phyloP scores from a whole-genome alignment of 805 yeast genomes.

The Metschnikowia matae region DNA sequence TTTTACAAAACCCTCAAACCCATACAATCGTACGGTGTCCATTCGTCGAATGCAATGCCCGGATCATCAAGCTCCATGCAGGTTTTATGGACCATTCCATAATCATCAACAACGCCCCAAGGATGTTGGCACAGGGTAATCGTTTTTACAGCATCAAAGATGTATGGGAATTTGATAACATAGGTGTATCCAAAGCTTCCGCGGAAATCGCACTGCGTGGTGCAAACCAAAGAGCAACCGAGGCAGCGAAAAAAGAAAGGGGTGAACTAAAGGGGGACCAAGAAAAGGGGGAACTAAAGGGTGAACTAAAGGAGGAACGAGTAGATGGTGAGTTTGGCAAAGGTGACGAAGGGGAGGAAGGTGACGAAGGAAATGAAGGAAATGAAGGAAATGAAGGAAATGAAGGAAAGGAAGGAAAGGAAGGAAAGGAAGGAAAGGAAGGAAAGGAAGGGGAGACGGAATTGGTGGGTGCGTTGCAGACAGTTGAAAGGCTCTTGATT shows the following conservation, averaged over 20 bases:
- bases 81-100: constrained; percentile 6
- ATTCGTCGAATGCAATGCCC: constrained; percentile 22
- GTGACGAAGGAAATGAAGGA: constrained; percentile 12
- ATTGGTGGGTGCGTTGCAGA: constrained; percentile 17
- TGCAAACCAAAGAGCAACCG: no score
- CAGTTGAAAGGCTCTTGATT: constrained; percentile 50
- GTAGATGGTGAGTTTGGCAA: no score
- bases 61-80: constrained; percentile 21
- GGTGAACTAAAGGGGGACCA: no score
- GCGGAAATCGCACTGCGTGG: constrained; percentile 14
- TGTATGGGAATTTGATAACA: constrained; percentile 77
- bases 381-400: no score
- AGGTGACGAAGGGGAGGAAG: no score
- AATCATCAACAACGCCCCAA: constrained; percentile 25
- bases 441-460: constrained; percentile 19
- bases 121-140: constrained; percentile 20
- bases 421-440: no score
- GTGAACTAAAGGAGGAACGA: background rate
- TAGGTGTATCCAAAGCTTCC: constrained; percentile 60
- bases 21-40: constrained; percentile 20
- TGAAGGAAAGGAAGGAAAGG: no score
- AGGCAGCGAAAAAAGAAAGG: no score
- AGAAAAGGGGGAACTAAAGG: no score
- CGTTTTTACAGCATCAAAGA: constrained; percentile 46
- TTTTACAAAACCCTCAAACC: no score